phyloP scores from a whole-genome alignment of 768 basidiomycete genomes.

The Termitomyces sp. region DNA sequence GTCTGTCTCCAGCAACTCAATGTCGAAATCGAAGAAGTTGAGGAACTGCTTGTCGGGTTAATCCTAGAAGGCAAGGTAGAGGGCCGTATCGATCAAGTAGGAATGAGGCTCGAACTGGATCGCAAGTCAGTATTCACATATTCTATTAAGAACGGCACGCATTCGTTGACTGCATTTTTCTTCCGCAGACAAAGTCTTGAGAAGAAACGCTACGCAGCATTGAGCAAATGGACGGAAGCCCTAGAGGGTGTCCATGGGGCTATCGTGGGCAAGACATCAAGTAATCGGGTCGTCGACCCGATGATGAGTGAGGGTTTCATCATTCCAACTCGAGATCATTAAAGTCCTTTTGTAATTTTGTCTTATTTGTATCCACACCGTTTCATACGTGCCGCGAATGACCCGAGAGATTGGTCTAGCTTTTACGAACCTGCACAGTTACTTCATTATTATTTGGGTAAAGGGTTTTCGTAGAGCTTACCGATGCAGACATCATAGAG shows the following conservation, averaged over 20 bases:
- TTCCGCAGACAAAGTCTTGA: slow-evolving; percentile 72
- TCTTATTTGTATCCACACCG: background rate
- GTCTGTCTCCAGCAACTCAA: slow-evolving; percentile 77
- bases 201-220: slow-evolving; percentile 77
- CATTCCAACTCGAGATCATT: slow-evolving; percentile 10
- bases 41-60: slow-evolving; percentile 87
- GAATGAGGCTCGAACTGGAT: slow-evolving; percentile 88
- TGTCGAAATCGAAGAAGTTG: slow-evolving; percentile 87
- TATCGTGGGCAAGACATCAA: slow-evolving; percentile 64
- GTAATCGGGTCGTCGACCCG: slow-evolving; percentile 33
- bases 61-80: slow-evolving; percentile 98
- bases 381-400: background rate
- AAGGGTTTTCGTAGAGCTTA: slow-evolving; percentile 1
- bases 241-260: slow-evolving; percentile 72
- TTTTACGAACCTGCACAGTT: background rate
- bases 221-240: slow-evolving; percentile 81
- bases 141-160: background rate
- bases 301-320: slow-evolving; percentile 15
- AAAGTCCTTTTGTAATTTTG: slow-evolving; percentile 8
- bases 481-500: slow-evolving; percentile 29
- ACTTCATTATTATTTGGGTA: background rate
- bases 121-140: slow-evolving; percentile 52
- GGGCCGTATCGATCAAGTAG: slow-evolving; percentile 94
- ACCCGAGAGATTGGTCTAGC: background rate
- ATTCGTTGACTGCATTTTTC: background rate